Evolutionary conservation across 371 early-diverging fungal species (phyloP), one percentile per base, ranked within the genome.

Genomic region (Mucor ambiguus): DNA sequence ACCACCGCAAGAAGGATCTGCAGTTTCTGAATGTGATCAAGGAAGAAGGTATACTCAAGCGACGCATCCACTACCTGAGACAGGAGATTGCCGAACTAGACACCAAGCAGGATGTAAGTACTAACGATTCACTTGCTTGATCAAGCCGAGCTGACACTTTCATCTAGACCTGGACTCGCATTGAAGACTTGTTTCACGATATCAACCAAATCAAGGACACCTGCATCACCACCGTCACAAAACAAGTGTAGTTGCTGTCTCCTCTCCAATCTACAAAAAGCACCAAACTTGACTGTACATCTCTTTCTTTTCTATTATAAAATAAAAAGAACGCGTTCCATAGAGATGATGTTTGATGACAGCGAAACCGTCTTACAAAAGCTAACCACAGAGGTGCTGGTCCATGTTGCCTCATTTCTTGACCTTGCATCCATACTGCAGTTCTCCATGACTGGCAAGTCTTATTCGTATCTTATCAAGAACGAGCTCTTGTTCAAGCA

Each of bases 401-500:
- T 74, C n/a, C 52, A 74, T 59, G 38, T 79, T 26, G 61, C 72
- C 18, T 52, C 64, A 11, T 72, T 58, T 33, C 61, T 81, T 9
- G 67, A 73, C 28, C 29, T 69, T 12, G 22, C 60, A 18, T 64
- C 75, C 33, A 59, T 81, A 28, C 22, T 75, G 14, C 66, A 68
- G 10, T 43, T 81, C 18, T 67, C 71, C 8, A 28, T 67, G 24
- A 63, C 75, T 3, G 70, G 68, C 32, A 76, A 77, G 66, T 52
- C 64, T 1, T 71, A 75, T 26, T 30, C 60, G 10, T 60, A 49
- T 24, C 54, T 79, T 14, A 52, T 75, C 12, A 59, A 54, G 30
- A 71, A 79, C 55, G 75, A 76, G 41, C 64, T 64, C 14, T 56
- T 79, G 10, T 79, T 75, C 62, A 69, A 69, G 58, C 65, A 64